Base-by-base conservation (phyloP, 345 rosid species). In the Salix udensis region DNA sequence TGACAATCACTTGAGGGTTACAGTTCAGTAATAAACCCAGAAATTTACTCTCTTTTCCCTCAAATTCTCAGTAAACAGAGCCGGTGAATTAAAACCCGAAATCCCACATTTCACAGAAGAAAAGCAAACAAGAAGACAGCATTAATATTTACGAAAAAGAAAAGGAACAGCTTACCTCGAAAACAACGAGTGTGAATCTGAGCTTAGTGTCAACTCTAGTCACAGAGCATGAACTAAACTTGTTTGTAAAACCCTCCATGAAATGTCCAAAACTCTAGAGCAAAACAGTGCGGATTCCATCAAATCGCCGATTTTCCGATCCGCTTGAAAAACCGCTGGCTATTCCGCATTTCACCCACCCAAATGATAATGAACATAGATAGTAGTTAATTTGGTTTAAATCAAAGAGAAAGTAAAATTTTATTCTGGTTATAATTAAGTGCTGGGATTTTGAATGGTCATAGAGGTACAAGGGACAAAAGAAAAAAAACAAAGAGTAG, bases 241-340 rank as follows among this genome's bases (percentile, higher is more conserved):
- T 86, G 68, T 58, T 58, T 10, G 72, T 64, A 66, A 81, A 40
- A 76, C 84, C 67, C 97, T 90, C 98, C 98, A 95, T 95, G 89
- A 87, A 87, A 87, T 65, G 80, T 65, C 73, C 48, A 85, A 75
- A 80, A 77, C 64, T 50, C 65, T 26, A 61, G 40, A 78, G 77
- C 67, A 24, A 75, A 70, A 73, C 78, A 77, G 79, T 82, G 71
- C 83, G 69, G 80, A 83, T 77, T 83, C 80, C 81, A 73, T 81
- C 73, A 81, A 74, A 77, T 70, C 69, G 44, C 72, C 72, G 76
- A 53, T 30, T 65, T 74, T 55, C 84, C 81, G 78, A 77, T 81
- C 73, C 31, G 71, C 39, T 26, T 28, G 13, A 77, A 81, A 55
- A 74, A 70, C 14, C 65, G 73, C 79, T 42, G 78, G 73, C 58